Evolutionary conservation across 352 stramenopile genomes (phyloP).

Genomic region (Phytophthora vignae): DNA sequence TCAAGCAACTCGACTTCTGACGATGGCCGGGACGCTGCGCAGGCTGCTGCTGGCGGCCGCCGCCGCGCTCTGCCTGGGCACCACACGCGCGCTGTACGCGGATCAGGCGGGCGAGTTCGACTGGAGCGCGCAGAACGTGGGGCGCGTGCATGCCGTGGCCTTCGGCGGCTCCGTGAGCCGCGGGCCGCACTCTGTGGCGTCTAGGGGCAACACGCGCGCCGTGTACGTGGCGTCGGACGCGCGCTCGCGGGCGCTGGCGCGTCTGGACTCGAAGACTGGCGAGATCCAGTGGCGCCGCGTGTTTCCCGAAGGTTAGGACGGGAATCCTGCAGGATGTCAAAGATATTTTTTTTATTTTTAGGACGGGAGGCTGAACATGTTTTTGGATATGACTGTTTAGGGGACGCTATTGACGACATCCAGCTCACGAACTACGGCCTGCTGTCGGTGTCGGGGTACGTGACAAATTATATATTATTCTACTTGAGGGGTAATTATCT

Average conservation of each 20-base stretch:
- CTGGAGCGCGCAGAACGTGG: conserved; percentile 77
- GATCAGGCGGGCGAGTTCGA: conserved; percentile 85
- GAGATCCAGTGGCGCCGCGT: conserved; percentile 83
- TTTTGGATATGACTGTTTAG: conserved; percentile 34
- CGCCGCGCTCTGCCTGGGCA: conserved; percentile 38
- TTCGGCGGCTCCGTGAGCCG: conserved; percentile 60
- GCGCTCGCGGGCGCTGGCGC: conserved; percentile 64
- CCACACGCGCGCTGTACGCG: conserved; percentile 59
- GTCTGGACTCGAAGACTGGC: conserved; percentile 72
- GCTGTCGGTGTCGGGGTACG: conserved; percentile 72
- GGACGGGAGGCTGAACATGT: not conserved
- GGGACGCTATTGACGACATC: conserved; percentile 72
- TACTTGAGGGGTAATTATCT: conserved; percentile 20
- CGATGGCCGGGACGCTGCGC: conserved; percentile 32
- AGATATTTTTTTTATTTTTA: not conserved
- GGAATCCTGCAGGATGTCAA: not conserved
- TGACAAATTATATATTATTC: conserved; percentile 3
- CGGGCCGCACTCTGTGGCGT: conserved; percentile 40
- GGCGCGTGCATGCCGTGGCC: conserved; percentile 53
- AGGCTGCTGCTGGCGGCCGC: conserved; percentile 30
- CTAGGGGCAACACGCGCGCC: conserved; percentile 52
- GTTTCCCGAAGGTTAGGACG: conserved; percentile 50
- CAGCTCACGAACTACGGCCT: conserved; percentile 76
- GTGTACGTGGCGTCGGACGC: conserved; percentile 80
- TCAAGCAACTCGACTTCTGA: not conserved